Evolutionary conservation across 2,329 filamentous ascomycete genomes (phyloP).

Genomic region (Colletotrichum sp.): DNA sequence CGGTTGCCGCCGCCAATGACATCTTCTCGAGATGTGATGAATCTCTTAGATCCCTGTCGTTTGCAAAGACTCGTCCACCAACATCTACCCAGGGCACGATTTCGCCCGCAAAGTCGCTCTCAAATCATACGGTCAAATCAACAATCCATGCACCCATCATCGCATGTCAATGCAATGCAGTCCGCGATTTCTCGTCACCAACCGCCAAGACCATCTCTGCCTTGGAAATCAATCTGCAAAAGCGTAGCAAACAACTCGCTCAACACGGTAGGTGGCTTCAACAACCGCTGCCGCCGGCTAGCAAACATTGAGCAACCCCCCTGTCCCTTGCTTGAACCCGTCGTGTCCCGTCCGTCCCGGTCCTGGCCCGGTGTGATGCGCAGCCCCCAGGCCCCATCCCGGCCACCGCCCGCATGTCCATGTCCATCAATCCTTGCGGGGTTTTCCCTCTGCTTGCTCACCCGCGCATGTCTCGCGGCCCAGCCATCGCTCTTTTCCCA

Average conservation of each 20-base stretch:
- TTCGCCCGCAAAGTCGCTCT: neutral
- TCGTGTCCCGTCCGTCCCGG: neutral
- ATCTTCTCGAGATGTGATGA: conserved; percentile 6
- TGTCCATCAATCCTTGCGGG: neutral
- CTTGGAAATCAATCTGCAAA: neutral
- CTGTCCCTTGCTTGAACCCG: neutral
- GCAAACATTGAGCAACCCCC: neutral
- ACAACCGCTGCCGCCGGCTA: neutral
- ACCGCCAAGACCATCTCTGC: conserved; percentile 5
- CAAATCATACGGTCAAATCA: neutral
- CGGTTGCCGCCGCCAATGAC: conserved; percentile 1
- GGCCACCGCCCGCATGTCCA: neutral
- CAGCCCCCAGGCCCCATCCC: neutral
- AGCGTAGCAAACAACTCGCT: neutral
- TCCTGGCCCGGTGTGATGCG: neutral
- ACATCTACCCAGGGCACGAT: neutral
- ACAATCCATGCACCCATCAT: neutral
- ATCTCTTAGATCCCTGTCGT: neutral
- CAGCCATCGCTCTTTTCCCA: neutral
- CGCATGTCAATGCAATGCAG: conserved; percentile 3
- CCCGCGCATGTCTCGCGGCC: neutral
- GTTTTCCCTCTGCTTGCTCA: neutral
- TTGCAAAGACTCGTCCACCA: neutral
- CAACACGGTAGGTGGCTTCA: neutral
- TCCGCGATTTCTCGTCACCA: conserved; percentile 5